A percentile compares a stretch with the other conserved stretches of the same genome.
These are phyloP conservation scores for Periconia digitata DNA, from an alignment of 2,329 filamentous ascomycete genomes.

Conservation along the genomic window DNA sequence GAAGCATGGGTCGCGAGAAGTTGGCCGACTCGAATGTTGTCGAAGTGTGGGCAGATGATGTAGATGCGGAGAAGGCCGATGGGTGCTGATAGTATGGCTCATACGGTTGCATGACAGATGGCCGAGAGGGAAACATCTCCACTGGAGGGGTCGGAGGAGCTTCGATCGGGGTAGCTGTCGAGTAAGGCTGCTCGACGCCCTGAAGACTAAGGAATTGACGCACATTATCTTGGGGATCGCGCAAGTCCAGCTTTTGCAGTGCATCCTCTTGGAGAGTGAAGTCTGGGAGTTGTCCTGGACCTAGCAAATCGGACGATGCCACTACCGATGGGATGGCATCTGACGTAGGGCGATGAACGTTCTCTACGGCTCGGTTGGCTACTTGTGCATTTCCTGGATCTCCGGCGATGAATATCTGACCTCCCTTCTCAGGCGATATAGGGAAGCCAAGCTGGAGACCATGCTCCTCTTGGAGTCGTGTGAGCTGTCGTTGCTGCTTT, in stretches of 20 bases:
- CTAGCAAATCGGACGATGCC: slow-evolving; percentile 88
- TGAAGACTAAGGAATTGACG: slow-evolving; percentile 90
- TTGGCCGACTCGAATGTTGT: slow-evolving; percentile 31
- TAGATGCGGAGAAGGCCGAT: slow-evolving; percentile 40
- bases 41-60: slow-evolving; percentile 36
- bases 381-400: slow-evolving; percentile 77
- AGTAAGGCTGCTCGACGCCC: slow-evolving; percentile 62
- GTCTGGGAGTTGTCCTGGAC: slow-evolving; percentile 65
- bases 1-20: slow-evolving; percentile 36
- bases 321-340: slow-evolving; percentile 80
- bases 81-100: slow-evolving; percentile 25
- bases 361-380: slow-evolving; percentile 54
- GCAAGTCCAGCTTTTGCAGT: slow-evolving; percentile 67
- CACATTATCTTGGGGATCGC: slow-evolving; percentile 90
- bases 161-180: slow-evolving; percentile 67
- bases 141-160: slow-evolving; percentile 42
- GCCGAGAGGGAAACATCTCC: slow-evolving; percentile 43
- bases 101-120: slow-evolving; percentile 31
- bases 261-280: slow-evolving; percentile 71
- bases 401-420: slow-evolving; percentile 74
- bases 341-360: slow-evolving; percentile 67
- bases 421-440: slow-evolving; percentile 61
- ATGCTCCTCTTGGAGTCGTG: slow-evolving; percentile 73
- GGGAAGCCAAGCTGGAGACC: slow-evolving; percentile 67
- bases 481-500: slow-evolving; percentile 76